Conservation (phyloP, 192 early-diverging fungal species). For the Backusella luteola region DNA sequence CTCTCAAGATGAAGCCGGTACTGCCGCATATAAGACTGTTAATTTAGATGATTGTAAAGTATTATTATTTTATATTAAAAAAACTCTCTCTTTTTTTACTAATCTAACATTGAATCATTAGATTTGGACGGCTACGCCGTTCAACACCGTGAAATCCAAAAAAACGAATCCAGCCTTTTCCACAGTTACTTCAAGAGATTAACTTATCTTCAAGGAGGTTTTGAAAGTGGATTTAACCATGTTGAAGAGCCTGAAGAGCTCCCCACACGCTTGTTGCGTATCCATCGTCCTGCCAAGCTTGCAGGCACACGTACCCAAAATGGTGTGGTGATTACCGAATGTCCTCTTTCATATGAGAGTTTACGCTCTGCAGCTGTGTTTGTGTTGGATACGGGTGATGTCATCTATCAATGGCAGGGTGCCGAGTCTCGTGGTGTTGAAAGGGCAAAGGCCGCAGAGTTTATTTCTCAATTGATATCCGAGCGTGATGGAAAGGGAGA, state of each 20-base stretch:
- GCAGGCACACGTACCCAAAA: slow-evolving; percentile 37
- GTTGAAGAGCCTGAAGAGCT: slow-evolving; percentile 45
- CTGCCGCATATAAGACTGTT: slow-evolving; percentile 84
- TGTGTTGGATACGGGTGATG: slow-evolving; percentile 67
- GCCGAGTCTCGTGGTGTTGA: slow-evolving; percentile 58
- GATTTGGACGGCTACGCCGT: slow-evolving; percentile 62
- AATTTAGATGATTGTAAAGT: slow-evolving; percentile 67
- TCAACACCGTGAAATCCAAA: slow-evolving; percentile 81
- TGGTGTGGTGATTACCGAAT: slow-evolving; percentile 62
- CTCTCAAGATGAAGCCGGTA: slow-evolving; percentile 77
- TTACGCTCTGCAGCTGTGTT: slow-evolving; percentile 77
- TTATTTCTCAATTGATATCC: slow-evolving; percentile 51
- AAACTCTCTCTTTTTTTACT: neutral
- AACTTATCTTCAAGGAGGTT: slow-evolving; percentile 62
- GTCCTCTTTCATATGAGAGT: slow-evolving; percentile 43
- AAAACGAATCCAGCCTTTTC: slow-evolving; percentile 63
- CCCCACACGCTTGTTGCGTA: slow-evolving; percentile 51
- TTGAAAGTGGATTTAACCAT: slow-evolving; percentile 72
- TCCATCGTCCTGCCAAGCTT: slow-evolving; percentile 42
- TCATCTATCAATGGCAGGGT: slow-evolving; percentile 74
- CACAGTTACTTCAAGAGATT: slow-evolving; percentile 64
- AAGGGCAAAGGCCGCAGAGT: slow-evolving; percentile 69
- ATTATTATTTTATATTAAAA: neutral
- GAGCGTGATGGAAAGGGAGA: slow-evolving; percentile 61
- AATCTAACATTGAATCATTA: neutral